These are phyloP conservation scores for Apiotrichum domesticum DNA, from an alignment of 1,284 basidiomycete species.

Conservation along the genomic window DNA sequence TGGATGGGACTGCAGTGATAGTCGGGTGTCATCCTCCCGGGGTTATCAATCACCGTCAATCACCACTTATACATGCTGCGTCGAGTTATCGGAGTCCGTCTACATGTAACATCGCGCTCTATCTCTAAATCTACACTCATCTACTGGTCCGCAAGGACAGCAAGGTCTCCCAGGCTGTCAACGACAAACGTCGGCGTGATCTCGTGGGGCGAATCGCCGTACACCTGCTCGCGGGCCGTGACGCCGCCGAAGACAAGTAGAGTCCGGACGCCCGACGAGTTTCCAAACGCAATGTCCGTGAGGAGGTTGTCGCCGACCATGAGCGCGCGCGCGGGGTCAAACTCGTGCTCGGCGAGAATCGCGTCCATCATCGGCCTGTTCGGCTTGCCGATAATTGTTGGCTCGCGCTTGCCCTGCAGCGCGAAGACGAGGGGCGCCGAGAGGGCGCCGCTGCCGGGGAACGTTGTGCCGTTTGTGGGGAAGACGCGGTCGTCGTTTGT, in stretches of 20 bases:
- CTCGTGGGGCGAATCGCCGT: slow-evolving; percentile 61
- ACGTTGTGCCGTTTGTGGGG: slow-evolving; percentile 68
- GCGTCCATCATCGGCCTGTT: slow-evolving; percentile 88
- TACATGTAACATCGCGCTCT: too few species aligned
- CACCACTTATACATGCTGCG: too few species aligned
- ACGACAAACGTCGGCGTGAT: slow-evolving; percentile 76
- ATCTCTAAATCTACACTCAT: not conserved
- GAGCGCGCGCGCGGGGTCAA: slow-evolving; percentile 75
- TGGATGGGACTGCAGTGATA: too few species aligned
- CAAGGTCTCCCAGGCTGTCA: slow-evolving; percentile 68
- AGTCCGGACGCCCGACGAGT: slow-evolving; percentile 75
- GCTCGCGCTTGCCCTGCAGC: slow-evolving; percentile 56
- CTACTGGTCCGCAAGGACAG: slow-evolving; percentile 32
- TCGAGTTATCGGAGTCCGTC: too few species aligned
- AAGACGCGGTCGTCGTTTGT: slow-evolving; percentile 92
- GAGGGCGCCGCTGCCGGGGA: slow-evolving; percentile 71
- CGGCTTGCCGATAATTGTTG: slow-evolving; percentile 85
- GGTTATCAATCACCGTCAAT: too few species aligned
- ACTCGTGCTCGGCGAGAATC: slow-evolving; percentile 88
- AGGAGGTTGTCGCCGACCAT: slow-evolving; percentile 94
- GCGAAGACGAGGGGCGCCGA: slow-evolving; percentile 75
- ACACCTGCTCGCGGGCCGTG: slow-evolving; percentile 62
- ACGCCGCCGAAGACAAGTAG: slow-evolving; percentile 92
- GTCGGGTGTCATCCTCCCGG: too few species aligned
- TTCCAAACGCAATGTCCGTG: slow-evolving; percentile 82